Evolutionary conservation across 164 flowering plant genomes (phyloP).

Genomic region (Warburgia ugandensis): DNA sequence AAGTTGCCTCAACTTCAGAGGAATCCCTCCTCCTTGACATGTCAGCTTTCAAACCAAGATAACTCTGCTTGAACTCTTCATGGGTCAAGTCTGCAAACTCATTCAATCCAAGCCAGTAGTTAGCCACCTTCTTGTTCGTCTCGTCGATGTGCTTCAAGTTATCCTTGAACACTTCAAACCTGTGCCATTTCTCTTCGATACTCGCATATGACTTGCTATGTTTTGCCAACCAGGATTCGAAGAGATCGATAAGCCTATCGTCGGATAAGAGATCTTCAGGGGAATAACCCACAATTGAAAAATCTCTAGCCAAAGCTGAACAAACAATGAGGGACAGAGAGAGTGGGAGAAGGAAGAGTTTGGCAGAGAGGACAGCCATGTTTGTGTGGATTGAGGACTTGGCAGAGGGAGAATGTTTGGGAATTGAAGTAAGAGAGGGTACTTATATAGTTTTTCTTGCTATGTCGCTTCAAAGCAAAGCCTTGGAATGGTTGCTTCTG

Average conservation of each 20-base stretch:
- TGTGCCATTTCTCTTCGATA: constrained; percentile 57
- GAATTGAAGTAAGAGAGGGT: not conserved
- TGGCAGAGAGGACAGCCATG: constrained; percentile 31
- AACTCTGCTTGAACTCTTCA: constrained; percentile 60
- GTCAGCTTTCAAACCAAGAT: constrained; percentile 45
- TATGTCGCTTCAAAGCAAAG: constrained; percentile 42
- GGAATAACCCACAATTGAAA: constrained; percentile 65
- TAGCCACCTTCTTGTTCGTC: constrained; percentile 45
- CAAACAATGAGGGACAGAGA: constrained; percentile 9
- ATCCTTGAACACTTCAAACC: constrained; percentile 75
- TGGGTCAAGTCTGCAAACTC: constrained; percentile 75
- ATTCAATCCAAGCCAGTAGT: constrained; percentile 78
- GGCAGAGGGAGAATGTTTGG: not conserved
- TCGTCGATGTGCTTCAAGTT: constrained; percentile 66
- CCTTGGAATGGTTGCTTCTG: constrained; percentile 1
- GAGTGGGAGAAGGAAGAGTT: constrained; percentile 11
- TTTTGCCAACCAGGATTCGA: constrained; percentile 59
- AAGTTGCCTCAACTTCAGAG: constrained; percentile 4
- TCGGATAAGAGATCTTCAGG: constrained; percentile 43
- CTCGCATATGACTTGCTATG: constrained; percentile 47
- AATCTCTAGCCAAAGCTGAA: constrained; percentile 27
- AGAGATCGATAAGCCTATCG: constrained; percentile 52
- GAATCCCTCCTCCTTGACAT: constrained; percentile 19
- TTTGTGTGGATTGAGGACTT: not conserved
- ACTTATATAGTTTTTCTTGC: constrained; percentile 12